Conservation (phyloP, 177 flowering plant genomes). For the Vitis hybrid region DNA sequence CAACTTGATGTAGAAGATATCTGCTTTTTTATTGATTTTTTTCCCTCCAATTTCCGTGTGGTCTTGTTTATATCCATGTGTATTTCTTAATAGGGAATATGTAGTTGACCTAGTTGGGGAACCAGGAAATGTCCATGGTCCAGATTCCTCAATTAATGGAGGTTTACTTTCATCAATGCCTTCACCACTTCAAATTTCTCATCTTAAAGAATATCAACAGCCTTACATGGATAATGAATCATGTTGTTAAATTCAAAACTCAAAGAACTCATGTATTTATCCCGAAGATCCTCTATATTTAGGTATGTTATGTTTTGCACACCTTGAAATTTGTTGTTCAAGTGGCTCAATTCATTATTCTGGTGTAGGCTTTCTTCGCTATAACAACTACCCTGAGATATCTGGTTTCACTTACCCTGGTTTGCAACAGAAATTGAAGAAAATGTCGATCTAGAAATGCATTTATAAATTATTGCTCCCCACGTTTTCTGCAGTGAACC, state of each 20-base stretch:
- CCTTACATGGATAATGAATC: slow-evolving; percentile 34
- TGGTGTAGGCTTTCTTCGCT: too few relatives aligned
- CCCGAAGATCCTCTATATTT: slow-evolving; percentile 32
- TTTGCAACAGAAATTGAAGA: too few relatives aligned
- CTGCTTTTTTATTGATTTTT: neutral
- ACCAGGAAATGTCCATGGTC: slow-evolving; percentile 83
- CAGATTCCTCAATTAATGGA: slow-evolving; percentile 87
- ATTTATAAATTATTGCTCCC: too few relatives aligned
- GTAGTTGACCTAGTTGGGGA: slow-evolving; percentile 91
- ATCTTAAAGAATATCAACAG: slow-evolving; percentile 54
- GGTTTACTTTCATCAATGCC: slow-evolving; percentile 53
- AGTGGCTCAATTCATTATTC: too few relatives aligned
- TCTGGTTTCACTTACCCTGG: too few relatives aligned
- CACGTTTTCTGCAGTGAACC: too few relatives aligned
- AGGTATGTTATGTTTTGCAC: too few relatives aligned
- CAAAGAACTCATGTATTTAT: slow-evolving; percentile 25
- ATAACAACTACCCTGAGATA: too few relatives aligned
- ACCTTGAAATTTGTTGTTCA: too few relatives aligned
- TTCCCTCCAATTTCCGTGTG: neutral
- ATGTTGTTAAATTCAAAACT: slow-evolving; percentile 22
- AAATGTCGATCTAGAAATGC: too few relatives aligned
- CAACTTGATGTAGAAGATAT: too few relatives aligned
- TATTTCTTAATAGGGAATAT: slow-evolving; percentile 68
- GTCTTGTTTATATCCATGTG: neutral
- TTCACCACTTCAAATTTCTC: slow-evolving; percentile 71